phyloP scores from a whole-genome alignment of 148 eudicot species.

The Rhododendron griersonianum region DNA sequence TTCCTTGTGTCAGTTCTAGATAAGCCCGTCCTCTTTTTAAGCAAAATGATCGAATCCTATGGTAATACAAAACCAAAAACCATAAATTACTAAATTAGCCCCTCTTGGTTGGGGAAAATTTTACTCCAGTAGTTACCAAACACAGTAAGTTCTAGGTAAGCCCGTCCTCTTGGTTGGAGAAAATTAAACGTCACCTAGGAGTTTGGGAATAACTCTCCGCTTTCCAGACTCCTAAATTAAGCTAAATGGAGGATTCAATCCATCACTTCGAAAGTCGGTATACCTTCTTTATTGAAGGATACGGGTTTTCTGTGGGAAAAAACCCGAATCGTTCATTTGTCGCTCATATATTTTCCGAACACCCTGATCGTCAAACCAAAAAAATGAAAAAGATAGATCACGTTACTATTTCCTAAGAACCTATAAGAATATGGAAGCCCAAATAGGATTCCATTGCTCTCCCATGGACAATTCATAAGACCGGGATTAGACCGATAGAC shows the following conservation, averaged over 20 bases:
- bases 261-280: neutral
- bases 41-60: neutral
- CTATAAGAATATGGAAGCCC: neutral
- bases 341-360: no score
- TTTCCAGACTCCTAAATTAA: no score
- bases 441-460: no score
- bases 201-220: no score
- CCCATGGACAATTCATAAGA: no score
- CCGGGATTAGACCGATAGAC: no score
- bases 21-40: neutral
- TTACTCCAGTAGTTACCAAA: no score
- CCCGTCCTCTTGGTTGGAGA: neutral
- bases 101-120: no score
- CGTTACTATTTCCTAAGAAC: neutral
- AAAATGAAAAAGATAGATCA: no score
- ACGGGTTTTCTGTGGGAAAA: neutral
- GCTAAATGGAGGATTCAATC: neutral
- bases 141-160: neutral
- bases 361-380: no score
- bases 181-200: neutral
- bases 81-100: neutral
- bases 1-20: neutral
- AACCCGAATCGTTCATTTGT: neutral
- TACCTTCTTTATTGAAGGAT: neutral
- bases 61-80: neutral